Conservation (phyloP, 2,329 filamentous ascomycete genomes). For the Microascus cirrosus region DNA sequence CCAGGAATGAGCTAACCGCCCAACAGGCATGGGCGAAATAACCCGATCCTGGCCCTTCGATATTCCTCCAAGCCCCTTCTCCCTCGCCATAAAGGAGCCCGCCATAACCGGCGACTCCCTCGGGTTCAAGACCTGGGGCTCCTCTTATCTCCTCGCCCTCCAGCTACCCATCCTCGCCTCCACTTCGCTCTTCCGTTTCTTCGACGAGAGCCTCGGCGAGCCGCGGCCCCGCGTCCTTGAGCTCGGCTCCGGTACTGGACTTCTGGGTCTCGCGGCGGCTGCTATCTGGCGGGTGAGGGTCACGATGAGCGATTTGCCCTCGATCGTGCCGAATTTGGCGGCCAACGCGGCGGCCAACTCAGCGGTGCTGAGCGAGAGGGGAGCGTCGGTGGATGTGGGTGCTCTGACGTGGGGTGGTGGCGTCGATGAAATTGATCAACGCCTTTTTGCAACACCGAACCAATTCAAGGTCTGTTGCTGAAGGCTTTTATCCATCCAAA, state of each 20-base stretch:
- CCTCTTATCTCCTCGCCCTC: conserved; percentile 73
- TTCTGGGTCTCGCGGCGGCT: conserved; percentile 81
- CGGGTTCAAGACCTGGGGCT: conserved; percentile 92
- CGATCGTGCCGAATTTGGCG: conserved; percentile 73
- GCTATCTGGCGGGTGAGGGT: conserved; percentile 57
- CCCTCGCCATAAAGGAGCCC: conserved; percentile 72
- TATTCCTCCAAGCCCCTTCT: conserved; percentile 28
- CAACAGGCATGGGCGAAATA: conserved; percentile 46
- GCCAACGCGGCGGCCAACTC: conserved; percentile 60
- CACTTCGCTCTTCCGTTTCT: conserved; percentile 31
- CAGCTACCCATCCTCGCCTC: conserved; percentile 44
- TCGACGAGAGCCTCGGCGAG: conserved; percentile 22
- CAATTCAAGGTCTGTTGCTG: conserved; percentile 36
- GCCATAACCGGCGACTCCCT: conserved; percentile 79
- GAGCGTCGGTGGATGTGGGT: conserved; percentile 49
- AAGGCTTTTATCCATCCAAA: neutral
- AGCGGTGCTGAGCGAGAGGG: conserved; percentile 37
- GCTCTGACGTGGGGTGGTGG: conserved; percentile 63
- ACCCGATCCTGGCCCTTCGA: conserved; percentile 42
- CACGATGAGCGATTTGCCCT: conserved; percentile 69
- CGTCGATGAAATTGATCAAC: conserved; percentile 28
- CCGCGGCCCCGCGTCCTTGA: conserved; percentile 47
- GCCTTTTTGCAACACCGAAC: conserved; percentile 29
- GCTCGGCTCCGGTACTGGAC: conserved; percentile 79
- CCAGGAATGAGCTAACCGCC: neutral